These are phyloP conservation scores for Phialemonium atrogriseum DNA, from an alignment of 2,329 filamentous ascomycete species.

Conservation along the genomic window DNA sequence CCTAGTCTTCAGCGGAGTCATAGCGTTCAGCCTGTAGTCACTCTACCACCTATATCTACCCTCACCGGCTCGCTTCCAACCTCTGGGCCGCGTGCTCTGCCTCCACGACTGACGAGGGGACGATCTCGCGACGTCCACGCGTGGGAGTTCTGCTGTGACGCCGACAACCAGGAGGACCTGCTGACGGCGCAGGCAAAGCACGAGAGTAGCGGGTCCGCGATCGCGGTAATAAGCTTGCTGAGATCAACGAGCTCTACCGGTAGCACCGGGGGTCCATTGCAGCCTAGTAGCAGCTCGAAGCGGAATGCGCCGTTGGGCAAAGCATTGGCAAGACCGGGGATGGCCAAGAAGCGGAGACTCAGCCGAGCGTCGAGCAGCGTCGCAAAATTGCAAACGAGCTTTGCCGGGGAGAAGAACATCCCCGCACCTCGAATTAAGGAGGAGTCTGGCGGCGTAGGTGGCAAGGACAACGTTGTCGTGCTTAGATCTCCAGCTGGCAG, in stretches of 20 bases:
- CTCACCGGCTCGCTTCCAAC: slow-evolving; percentile 34
- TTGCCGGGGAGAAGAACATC: slow-evolving; percentile 24
- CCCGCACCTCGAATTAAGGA: slow-evolving; percentile 25
- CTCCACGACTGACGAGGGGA: slow-evolving; percentile 53
- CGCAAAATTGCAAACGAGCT: slow-evolving; percentile 46
- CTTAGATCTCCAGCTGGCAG: slow-evolving; percentile 39
- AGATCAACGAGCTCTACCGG: slow-evolving; percentile 56
- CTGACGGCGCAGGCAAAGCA: slow-evolving; percentile 74
- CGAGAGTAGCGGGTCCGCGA: slow-evolving; percentile 68
- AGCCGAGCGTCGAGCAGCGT: slow-evolving; percentile 53
- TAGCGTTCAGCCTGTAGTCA: slow-evolving; percentile 55
- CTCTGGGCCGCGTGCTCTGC: slow-evolving; percentile 28
- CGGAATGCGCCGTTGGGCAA: slow-evolving; percentile 46
- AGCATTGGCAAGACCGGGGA: slow-evolving; percentile 18
- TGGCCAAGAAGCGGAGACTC: slow-evolving; percentile 54
- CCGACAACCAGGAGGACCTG: slow-evolving; percentile 64
- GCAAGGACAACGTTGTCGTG: slow-evolving; percentile 34
- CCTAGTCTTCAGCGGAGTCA: slow-evolving; percentile 59
- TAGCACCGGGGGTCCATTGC: slow-evolving; percentile 30
- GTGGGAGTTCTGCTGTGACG: slow-evolving; percentile 88
- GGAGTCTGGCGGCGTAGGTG: too few relatives aligned
- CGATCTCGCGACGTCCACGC: slow-evolving; percentile 80
- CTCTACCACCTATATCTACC: slow-evolving; percentile 46
- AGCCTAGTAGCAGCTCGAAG: slow-evolving; percentile 50
- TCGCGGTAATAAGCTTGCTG: slow-evolving; percentile 73